Evolutionary conservation across 768 basidiomycete genomes (phyloP).

Genomic region (Pleurotus tuber-regium): DNA sequence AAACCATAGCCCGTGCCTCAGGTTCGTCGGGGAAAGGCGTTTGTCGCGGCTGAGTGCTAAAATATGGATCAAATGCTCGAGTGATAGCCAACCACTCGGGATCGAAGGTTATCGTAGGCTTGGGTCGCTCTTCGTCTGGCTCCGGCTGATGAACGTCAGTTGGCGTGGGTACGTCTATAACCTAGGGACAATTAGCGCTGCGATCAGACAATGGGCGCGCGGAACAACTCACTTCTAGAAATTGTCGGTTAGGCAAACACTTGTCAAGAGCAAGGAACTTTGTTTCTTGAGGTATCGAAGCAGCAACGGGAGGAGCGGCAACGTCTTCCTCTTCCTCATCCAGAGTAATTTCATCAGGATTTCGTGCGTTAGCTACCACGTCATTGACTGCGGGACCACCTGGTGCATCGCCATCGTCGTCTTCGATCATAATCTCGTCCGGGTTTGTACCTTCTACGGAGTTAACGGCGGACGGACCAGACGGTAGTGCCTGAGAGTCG

Average conservation of each 20-base stretch:
- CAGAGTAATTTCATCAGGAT: constrained; percentile 52
- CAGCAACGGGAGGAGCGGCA: constrained; percentile 29
- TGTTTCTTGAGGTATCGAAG: constrained; percentile 39
- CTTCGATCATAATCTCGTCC: constrained; percentile 48
- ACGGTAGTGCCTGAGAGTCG: constrained; percentile 1
- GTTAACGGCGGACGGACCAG: constrained; percentile 21
- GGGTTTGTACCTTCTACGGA: constrained; percentile 31
- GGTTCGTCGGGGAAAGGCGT: constrained; percentile 57
- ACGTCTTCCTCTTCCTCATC: constrained; percentile 46
- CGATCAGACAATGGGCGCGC: background rate
- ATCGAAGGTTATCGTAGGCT: constrained; percentile 63
- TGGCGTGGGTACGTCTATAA: constrained; percentile 57
- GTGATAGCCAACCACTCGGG: constrained; percentile 94
- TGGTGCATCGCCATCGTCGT: constrained; percentile 31
- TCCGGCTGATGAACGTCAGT: constrained; percentile 6
- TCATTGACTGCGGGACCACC: constrained; percentile 4
- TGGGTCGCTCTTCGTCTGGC: background rate
- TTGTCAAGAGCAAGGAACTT: constrained; percentile 91
- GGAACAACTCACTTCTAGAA: constrained; percentile 63
- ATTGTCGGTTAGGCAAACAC: constrained; percentile 72
- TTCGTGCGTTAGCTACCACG: constrained; percentile 15
- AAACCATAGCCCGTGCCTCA: constrained; percentile 51
- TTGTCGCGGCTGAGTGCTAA: constrained; percentile 55
- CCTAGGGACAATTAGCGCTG: constrained; percentile 28
- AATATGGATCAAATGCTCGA: constrained; percentile 78